A percentile compares a stretch with the other conserved stretches of the same genome.
phyloP scores from a whole-genome alignment of 768 basidiomycete species.

The Suillus ampliporus region DNA sequence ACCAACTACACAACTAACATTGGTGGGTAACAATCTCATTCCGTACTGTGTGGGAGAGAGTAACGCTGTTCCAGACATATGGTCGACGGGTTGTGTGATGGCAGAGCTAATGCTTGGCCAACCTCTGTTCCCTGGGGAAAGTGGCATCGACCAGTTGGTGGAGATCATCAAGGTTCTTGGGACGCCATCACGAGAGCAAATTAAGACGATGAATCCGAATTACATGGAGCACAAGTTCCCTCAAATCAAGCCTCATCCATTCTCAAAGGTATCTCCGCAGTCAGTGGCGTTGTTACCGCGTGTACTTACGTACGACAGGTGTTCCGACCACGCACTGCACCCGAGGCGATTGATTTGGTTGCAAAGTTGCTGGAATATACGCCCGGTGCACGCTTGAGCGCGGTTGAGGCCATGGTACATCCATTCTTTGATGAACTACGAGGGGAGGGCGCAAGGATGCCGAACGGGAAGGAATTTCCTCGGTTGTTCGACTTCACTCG shows the following conservation, averaged over 20 bases:
- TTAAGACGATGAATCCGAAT: constrained; percentile 99
- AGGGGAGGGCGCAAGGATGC: constrained; percentile 90
- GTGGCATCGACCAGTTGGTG: constrained; percentile 97
- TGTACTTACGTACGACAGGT: constrained; percentile 58
- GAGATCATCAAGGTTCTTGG: constrained; percentile 99
- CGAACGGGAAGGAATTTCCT: constrained; percentile 96
- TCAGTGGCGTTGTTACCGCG: constrained; percentile 10
- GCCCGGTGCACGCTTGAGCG: constrained; percentile 89
- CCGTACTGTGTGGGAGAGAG: constrained; percentile 9
- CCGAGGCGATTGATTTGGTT: constrained; percentile 95
- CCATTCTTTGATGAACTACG: constrained; percentile 98
- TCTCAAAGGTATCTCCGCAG: constrained; percentile 78
- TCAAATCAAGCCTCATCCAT: constrained; percentile 99
- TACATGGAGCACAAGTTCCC: constrained; percentile 99
- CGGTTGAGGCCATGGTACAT: constrained; percentile 91
- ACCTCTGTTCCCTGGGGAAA: constrained; percentile 98
- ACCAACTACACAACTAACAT: constrained; percentile 99
- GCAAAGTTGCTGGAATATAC: constrained; percentile 97
- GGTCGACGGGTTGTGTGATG: constrained; percentile 99
- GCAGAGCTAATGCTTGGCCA: constrained; percentile 99
- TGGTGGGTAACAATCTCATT: constrained; percentile 58
- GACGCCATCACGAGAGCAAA: constrained; percentile 97
- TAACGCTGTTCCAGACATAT: constrained; percentile 71
- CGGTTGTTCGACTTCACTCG: constrained; percentile 93
- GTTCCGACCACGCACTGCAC: constrained; percentile 95